Evolutionary conservation across 305 asterid species (phyloP), one percentile per base, ranked within the genome.

Genomic region (Ilex paraguariensis): DNA sequence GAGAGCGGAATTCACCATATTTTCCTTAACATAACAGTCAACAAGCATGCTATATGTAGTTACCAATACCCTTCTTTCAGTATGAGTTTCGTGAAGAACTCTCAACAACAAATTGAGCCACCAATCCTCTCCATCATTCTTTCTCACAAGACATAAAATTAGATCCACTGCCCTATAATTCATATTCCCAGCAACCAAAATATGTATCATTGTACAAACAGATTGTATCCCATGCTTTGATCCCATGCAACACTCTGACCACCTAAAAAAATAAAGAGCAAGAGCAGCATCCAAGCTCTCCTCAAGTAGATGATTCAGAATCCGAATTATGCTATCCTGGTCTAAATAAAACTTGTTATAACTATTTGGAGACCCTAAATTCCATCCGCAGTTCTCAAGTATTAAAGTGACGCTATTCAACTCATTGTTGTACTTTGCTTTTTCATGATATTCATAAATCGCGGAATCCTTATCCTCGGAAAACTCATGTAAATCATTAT

Each of bases 131-230:
- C 67, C 64, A 30, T 46, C 16, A 46, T 61, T 71, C 67, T 60
- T 65, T 51, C 45, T 51, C 36, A 66, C 76, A 21, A 71, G 71
- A 56, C 13, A 52, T 21, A 8, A 30, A 54, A 63, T 71, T 50
- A 65, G 46, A 54, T 71, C 76, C 39, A 71, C 11, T 12, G 76
- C 76, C 56, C 67, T 61, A 21, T 71, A 57, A 55, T 61, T 71
- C 67, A 66, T 60, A 49, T 71, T 66, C 54, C 76, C 68, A 3
- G 67, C 62, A 56, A 71, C 60, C 32, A 71, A 61, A 45, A 71
- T 58, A 42, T 71, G 58, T 56, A 65, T 71, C 76, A 71, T 61
- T 8, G 59, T 57, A 39, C 60, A 60, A 17, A 62, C 31, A 52
- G 76, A 39, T 40, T 32, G 62, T 36, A 71, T 30, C 30, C 60